phyloP scores from a whole-genome alignment of 192 early-diverging fungal species.

The Coemansia sp. region DNA sequence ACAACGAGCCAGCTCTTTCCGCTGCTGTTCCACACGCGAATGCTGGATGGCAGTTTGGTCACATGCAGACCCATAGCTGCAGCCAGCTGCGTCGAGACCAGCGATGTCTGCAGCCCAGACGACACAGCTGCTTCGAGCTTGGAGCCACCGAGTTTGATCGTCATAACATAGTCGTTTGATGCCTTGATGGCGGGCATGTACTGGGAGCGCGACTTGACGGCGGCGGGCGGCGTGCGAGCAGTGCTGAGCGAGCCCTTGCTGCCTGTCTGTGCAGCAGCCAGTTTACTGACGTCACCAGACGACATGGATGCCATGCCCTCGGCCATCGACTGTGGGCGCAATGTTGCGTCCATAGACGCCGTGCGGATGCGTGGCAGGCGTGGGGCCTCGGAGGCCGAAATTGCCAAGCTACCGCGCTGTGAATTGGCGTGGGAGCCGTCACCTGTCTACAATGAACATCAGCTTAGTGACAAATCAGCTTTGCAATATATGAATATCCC shows the following conservation, averaged over 20 bases:
- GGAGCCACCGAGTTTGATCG: conserved; percentile 27
- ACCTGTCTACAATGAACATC: not conserved
- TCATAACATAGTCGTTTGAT: conserved; percentile 25
- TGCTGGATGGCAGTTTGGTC: conserved; percentile 13
- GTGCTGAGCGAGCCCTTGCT: conserved; percentile 31
- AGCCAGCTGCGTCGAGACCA: conserved; percentile 41
- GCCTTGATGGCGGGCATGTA: conserved; percentile 19
- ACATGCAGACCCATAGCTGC: conserved; percentile 30
- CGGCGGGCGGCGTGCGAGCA: conserved; percentile 9
- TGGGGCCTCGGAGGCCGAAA: conserved; percentile 20
- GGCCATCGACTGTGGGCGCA: conserved; percentile 17
- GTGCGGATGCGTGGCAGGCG: conserved; percentile 24
- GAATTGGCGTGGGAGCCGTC: conserved; percentile 8
- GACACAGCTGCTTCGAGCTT: conserved; percentile 38
- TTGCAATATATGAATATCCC: not conserved
- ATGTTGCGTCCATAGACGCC: conserved; percentile 20
- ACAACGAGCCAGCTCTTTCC: conserved; percentile 42
- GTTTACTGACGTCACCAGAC: conserved; percentile 1
- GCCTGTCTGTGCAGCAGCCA: conserved; percentile 4
- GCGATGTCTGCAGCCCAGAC: conserved; percentile 41
- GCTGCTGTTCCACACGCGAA: conserved; percentile 41
- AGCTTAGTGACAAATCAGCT: not conserved
- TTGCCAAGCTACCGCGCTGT: conserved; percentile 25
- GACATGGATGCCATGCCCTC: not conserved
- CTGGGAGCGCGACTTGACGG: conserved; percentile 7